Evolutionary conservation across 345 rosid genomes (phyloP).

Genomic region (Litchi chinensis): DNA sequence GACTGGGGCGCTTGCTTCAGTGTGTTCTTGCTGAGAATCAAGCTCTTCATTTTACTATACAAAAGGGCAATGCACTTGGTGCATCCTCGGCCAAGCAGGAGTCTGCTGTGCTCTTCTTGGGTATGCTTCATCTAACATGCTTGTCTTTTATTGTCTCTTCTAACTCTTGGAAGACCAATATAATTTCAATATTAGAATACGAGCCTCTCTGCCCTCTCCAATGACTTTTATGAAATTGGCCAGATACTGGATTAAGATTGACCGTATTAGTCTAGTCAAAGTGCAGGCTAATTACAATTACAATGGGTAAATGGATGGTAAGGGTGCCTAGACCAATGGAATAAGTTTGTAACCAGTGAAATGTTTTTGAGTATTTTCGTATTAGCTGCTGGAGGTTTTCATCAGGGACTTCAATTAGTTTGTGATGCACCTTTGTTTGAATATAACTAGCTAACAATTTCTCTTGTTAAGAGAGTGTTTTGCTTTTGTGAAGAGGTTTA

Average conservation of each 20-base stretch:
- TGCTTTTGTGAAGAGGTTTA: not conserved
- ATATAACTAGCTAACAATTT: not conserved
- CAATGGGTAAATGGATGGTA: too few relatives aligned
- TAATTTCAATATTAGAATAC: not conserved
- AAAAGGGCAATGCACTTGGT: constrained; percentile 55
- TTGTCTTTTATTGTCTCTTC: not conserved
- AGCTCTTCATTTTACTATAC: constrained; percentile 60
- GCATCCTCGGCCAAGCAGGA: constrained; percentile 89
- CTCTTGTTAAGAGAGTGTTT: not conserved
- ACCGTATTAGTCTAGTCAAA: not conserved
- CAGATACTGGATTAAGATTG: not conserved
- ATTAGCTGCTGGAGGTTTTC: not conserved
- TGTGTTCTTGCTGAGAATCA: constrained; percentile 78
- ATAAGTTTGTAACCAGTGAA: not conserved
- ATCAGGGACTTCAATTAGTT: not conserved
- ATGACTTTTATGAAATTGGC: not conserved
- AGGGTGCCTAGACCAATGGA: not conserved
- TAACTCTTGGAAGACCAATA: not conserved
- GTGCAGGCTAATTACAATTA: not conserved
- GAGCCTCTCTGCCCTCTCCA: too few relatives aligned
- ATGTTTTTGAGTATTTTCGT: not conserved
- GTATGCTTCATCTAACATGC: constrained; percentile 38
- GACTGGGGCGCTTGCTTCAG: constrained; percentile 76
- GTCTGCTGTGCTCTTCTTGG: constrained; percentile 99
- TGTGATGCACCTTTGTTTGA: not conserved